A percentile compares a stretch with the other conserved stretches of the same genome.
phyloP scores from a whole-genome alignment of 106 monocot species.

The Ottelia alismoides region DNA sequence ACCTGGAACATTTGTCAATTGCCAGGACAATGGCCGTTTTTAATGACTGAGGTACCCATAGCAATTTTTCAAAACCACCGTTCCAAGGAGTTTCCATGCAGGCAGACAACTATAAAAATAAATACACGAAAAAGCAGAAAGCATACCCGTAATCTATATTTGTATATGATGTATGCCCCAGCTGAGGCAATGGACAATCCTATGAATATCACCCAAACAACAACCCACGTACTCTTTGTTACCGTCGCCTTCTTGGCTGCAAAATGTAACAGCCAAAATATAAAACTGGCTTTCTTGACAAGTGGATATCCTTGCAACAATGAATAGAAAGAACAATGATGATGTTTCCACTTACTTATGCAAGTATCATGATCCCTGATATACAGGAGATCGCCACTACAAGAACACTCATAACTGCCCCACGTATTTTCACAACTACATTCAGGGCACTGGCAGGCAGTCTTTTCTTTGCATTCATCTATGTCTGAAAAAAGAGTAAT shows the following conservation, averaged over 20 bases:
- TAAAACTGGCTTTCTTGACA: no score
- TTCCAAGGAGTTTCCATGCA: no score
- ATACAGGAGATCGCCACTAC: constrained; percentile 24
- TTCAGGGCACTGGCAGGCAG: constrained; percentile 21
- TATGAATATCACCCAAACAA: constrained; percentile 44
- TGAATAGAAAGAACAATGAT: no score
- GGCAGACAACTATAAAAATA: no score
- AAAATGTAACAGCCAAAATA: no score
- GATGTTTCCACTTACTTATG: constrained; percentile 9
- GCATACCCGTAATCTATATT: constrained; percentile 77
- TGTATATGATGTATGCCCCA: constrained; percentile 71
- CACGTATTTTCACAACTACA: constrained; percentile 28
- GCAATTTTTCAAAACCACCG: no score
- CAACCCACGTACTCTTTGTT: constrained; percentile 49
- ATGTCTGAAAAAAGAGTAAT: no score
- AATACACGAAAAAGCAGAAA: background rate
- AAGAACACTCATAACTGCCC: constrained; percentile 28
- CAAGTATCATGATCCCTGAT: constrained; percentile 18
- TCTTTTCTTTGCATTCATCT: constrained; percentile 28
- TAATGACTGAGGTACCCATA: no score
- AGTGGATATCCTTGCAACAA: no score
- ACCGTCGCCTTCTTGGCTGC: constrained; percentile 53
- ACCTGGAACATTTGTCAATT: no score
- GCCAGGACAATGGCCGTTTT: no score
- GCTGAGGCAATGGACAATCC: constrained; percentile 30